Conservation (phyloP, 352 stramenopile genomes). For the Globisporangium acanthophoron region DNA sequence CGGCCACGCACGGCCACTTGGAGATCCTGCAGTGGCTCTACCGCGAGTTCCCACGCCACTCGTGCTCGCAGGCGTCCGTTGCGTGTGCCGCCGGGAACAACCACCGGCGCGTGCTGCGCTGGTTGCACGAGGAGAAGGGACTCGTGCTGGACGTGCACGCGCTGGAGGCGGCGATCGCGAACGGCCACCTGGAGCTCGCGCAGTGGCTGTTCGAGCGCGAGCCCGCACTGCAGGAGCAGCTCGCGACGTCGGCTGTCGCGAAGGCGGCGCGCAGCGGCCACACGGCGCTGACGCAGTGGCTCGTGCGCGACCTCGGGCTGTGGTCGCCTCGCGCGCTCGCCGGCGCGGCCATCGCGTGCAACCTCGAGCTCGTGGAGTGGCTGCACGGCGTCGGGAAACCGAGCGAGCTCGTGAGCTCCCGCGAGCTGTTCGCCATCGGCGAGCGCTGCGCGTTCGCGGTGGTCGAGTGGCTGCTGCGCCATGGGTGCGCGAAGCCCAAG, state of each 20-base stretch:
- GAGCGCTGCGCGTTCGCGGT: slow-evolving; percentile 16
- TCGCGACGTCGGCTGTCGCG: slow-evolving; percentile 9
- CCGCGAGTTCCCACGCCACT: slow-evolving; percentile 22
- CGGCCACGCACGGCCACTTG: slow-evolving; percentile 40
- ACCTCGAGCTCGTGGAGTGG: slow-evolving; percentile 27
- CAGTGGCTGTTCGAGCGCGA: slow-evolving; percentile 21
- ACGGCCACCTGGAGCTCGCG: slow-evolving; percentile 25
- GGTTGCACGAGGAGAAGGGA: slow-evolving; percentile 23
- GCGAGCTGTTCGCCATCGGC: slow-evolving; percentile 21
- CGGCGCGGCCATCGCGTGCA: slow-evolving; percentile 20
- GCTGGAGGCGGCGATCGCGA: slow-evolving; percentile 27
- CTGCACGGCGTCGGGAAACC: slow-evolving; percentile 14
- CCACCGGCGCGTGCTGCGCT: slow-evolving; percentile 28
- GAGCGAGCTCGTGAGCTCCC: slow-evolving; percentile 17
- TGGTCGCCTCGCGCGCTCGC: slow-evolving; percentile 27
- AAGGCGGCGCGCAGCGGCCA: slow-evolving; percentile 29
- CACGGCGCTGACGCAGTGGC: slow-evolving; percentile 18
- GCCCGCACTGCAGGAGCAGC: slow-evolving; percentile 11
- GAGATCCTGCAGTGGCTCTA: slow-evolving; percentile 42
- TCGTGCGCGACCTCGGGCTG: slow-evolving; percentile 20
- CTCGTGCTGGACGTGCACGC: slow-evolving; percentile 23
- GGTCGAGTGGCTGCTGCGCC: slow-evolving; percentile 28
- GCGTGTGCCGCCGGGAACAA: slow-evolving; percentile 26
- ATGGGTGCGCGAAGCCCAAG: slow-evolving; percentile 7
- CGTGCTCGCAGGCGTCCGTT: slow-evolving; percentile 27